Conservation (phyloP, 2,329 filamentous ascomycete genomes). For the Cyanodermella asteris region DNA sequence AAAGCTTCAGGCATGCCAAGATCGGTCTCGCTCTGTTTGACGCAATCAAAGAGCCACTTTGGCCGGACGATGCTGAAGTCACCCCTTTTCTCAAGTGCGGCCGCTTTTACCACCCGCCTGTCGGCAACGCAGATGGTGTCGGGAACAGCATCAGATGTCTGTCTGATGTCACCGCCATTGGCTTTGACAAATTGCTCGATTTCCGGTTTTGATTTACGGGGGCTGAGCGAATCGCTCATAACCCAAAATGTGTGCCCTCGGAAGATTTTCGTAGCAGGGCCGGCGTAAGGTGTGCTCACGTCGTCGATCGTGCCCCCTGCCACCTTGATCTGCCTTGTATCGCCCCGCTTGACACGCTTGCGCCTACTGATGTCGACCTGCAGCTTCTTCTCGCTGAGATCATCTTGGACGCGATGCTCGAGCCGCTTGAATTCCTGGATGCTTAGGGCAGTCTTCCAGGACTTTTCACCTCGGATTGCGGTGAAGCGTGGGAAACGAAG, state of each 20-base stretch:
- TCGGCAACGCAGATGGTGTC: conserved; percentile 58
- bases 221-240: conserved; percentile 50
- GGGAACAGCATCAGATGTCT: conserved; percentile 41
- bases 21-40: conserved; percentile 36
- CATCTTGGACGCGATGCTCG: conserved; percentile 45
- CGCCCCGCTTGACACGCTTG: conserved; percentile 45
- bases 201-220: conserved; percentile 58
- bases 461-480: conserved; percentile 55
- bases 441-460: conserved; percentile 61
- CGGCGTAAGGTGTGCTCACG: conserved; percentile 29
- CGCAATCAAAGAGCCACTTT: conserved; percentile 65
- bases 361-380: conserved; percentile 47
- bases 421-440: conserved; percentile 56
- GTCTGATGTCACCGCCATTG: conserved; percentile 59
- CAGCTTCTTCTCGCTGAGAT: conserved; percentile 51
- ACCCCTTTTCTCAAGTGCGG: conserved; percentile 54
- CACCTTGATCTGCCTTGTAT: conserved; percentile 40
- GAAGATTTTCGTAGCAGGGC: conserved; percentile 44
- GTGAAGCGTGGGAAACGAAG: conserved; percentile 85
- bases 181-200: conserved; percentile 64
- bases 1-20: conserved; percentile 31
- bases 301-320: conserved; percentile 47
- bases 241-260: conserved; percentile 61
- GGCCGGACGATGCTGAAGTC: conserved; percentile 54
- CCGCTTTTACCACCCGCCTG: conserved; percentile 58